phyloP scores from a whole-genome alignment of 208 protist species.

The Leishmania major region DNA sequence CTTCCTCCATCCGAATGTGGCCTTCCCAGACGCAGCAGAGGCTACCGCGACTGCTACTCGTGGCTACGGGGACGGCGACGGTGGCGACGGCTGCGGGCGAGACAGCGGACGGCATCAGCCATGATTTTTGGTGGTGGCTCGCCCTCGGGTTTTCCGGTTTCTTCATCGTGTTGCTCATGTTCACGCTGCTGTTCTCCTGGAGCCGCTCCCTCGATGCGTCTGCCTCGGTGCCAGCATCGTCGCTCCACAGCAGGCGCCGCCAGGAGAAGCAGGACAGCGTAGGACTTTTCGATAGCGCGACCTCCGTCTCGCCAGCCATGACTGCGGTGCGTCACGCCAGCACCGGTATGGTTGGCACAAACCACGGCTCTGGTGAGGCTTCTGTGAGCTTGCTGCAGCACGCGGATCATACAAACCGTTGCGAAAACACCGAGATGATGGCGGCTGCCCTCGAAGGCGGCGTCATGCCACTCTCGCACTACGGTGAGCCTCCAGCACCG shows the following conservation, averaged over 20 bases:
- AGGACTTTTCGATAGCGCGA: neutral
- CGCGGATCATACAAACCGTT: neutral
- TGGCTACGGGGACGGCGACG: neutral
- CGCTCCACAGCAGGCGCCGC: neutral
- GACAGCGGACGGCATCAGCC: neutral
- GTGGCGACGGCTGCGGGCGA: neutral
- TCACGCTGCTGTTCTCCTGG: conserved; percentile 4
- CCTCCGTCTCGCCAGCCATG: neutral
- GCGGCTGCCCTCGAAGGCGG: neutral
- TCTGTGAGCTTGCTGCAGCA: neutral
- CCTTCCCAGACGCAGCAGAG: neutral
- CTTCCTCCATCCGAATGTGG: neutral
- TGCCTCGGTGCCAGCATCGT: neutral
- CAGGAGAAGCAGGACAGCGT: neutral
- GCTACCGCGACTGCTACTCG: neutral
- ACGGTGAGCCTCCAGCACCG: neutral
- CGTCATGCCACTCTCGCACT: neutral
- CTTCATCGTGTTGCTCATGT: neutral
- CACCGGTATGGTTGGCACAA: neutral
- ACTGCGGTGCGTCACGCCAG: neutral
- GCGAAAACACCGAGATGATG: neutral
- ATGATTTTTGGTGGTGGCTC: conserved; percentile 11
- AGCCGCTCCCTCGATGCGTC: too few species aligned
- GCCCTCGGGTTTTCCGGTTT: conserved; percentile 7
- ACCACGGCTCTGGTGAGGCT: neutral